phyloP scores from a whole-genome alignment of 768 basidiomycete genomes.

The Rhodotorula paludigena region DNA sequence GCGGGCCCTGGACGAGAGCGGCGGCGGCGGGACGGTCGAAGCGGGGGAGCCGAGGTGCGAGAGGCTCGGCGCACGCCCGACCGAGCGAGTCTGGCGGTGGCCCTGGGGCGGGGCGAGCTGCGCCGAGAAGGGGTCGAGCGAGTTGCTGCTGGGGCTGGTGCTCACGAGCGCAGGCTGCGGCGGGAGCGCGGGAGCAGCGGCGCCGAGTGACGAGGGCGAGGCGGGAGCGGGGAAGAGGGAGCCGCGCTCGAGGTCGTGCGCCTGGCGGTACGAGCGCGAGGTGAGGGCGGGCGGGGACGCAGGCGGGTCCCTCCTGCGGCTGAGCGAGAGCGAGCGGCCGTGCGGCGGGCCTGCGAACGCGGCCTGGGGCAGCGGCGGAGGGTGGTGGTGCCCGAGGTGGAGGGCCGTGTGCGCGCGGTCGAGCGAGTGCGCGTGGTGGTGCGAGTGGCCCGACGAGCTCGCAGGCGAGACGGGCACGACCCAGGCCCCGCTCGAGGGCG shows the following conservation, averaged over 20 bases:
- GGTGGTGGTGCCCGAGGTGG: background rate
- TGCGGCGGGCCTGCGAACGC: too few species aligned
- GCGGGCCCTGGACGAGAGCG: constrained; percentile 1
- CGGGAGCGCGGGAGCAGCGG: too few species aligned
- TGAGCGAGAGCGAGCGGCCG: background rate
- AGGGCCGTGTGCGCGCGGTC: background rate
- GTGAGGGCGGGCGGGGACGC: too few species aligned
- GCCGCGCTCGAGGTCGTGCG: background rate
- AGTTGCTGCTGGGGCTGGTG: background rate
- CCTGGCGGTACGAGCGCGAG: background rate
- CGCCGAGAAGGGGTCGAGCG: background rate
- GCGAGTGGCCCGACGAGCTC: background rate
- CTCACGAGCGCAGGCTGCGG: background rate
- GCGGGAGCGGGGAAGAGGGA: background rate
- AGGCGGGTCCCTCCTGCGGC: too few species aligned
- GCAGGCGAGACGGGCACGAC: background rate
- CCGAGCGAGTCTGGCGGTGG: constrained; percentile 24
- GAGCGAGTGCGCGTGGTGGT: background rate
- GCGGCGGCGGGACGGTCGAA: background rate
- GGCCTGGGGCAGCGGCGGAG: background rate
- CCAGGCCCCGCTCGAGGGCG: too few species aligned
- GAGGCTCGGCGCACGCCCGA: constrained; percentile 10
- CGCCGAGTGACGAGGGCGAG: too few species aligned
- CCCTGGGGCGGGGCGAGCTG: background rate
- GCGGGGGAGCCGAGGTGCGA: background rate